Conservation (phyloP, 83 land plant genomes). For the Isoetes engelmannii region DNA sequence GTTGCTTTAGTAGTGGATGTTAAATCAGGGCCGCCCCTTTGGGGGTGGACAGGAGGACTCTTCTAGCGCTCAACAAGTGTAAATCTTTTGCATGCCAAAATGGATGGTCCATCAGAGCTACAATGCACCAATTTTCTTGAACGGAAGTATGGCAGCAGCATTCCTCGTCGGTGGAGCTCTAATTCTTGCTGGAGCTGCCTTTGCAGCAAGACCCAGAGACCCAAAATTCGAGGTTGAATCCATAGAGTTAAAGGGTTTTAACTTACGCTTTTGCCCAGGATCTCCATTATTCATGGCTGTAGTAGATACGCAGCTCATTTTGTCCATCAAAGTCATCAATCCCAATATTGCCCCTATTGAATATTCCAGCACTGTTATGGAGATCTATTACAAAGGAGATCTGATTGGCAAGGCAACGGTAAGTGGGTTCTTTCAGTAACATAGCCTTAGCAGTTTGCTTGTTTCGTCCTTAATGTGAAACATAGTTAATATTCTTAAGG, state of each 20-base stretch:
- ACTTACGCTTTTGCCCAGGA: constrained; percentile 43
- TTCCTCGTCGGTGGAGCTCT: no score
- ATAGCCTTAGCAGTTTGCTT: neutral
- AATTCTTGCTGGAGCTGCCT: constrained; percentile 28
- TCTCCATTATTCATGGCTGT: constrained; percentile 50
- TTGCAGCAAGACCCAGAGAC: constrained; percentile 50
- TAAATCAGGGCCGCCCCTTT: no score
- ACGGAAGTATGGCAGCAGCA: no score
- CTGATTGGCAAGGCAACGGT: constrained; percentile 63
- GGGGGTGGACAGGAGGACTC: no score
- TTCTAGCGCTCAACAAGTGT: no score
- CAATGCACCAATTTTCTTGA: no score
- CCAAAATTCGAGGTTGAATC: constrained; percentile 63
- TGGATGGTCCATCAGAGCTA: no score
- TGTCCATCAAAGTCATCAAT: constrained; percentile 60
- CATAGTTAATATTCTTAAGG: neutral
- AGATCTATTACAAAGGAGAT: constrained; percentile 66
- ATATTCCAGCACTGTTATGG: constrained; percentile 60
- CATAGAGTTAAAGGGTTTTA: constrained; percentile 58
- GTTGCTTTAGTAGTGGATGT: no score
- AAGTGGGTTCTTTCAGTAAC: neutral
- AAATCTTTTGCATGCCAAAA: no score
- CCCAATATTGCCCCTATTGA: constrained; percentile 63
- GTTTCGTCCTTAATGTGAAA: neutral
- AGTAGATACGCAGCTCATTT: constrained; percentile 57